phyloP scores from a whole-genome alignment of 73 alveolate species.

The Symbiodinium natans region DNA sequence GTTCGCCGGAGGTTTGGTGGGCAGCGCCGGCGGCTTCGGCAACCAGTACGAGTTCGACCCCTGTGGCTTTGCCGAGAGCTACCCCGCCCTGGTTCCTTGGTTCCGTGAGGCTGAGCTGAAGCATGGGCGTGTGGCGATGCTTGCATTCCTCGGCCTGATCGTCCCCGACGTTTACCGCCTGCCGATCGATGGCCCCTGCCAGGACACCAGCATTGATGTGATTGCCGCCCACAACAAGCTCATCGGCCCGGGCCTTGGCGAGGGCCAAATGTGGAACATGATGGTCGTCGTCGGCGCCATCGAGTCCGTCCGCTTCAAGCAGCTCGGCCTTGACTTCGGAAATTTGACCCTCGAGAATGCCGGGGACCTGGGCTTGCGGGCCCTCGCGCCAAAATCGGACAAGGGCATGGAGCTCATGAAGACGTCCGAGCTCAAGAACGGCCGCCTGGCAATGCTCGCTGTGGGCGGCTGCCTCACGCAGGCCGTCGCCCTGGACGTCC shows the following conservation, averaged over 20 bases:
- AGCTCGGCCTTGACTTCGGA: constrained; percentile 56
- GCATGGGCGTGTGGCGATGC: constrained; percentile 94
- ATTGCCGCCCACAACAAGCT: constrained; percentile 60
- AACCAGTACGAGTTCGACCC: constrained; percentile 95
- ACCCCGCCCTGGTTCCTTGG: constrained; percentile 94
- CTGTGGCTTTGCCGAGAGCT: constrained; percentile 53
- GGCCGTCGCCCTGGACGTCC: constrained; percentile 25
- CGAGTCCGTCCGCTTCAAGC: constrained; percentile 64
- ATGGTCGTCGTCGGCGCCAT: constrained; percentile 37
- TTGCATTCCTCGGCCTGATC: constrained; percentile 77
- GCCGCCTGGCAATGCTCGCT: constrained; percentile 67
- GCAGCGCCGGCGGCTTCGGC: constrained; percentile 17
- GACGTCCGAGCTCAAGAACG: constrained; percentile 70
- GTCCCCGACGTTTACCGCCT: constrained; percentile 56
- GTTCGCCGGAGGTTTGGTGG: neutral
- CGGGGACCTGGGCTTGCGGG: constrained; percentile 51
- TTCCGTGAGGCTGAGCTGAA: constrained; percentile 93
- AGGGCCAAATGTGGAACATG: constrained; percentile 69
- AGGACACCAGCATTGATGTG: constrained; percentile 33
- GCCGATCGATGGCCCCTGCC: constrained; percentile 24
- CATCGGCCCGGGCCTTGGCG: constrained; percentile 65
- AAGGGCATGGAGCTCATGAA: constrained; percentile 53
- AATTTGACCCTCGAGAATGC: constrained; percentile 63
- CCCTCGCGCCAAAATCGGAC: neutral
- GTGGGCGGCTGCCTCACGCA: constrained; percentile 46